Evolutionary conservation across 73 alveolate genomes (phyloP).

Genomic region (Effrenium voratum): DNA sequence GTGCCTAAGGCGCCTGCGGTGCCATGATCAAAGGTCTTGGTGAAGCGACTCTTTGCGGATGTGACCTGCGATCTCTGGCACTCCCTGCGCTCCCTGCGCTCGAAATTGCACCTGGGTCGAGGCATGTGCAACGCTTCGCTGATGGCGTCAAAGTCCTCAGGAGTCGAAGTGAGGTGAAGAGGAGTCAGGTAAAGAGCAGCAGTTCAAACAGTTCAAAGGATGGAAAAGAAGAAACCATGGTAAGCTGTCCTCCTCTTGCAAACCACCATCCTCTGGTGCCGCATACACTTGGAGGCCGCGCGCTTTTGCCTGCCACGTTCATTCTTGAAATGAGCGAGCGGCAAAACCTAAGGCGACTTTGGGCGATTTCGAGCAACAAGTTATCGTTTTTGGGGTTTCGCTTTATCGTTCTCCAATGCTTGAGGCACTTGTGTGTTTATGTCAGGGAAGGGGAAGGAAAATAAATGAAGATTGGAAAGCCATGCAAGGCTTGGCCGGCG

Average conservation of each 20-base stretch:
- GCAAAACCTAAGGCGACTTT: too few species aligned
- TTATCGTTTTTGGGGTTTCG: neutral
- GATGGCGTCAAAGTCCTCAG: constrained; percentile 66
- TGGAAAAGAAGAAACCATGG: neutral
- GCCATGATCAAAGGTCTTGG: too few species aligned
- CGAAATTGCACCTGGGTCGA: constrained; percentile 3
- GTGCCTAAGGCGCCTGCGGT: too few species aligned
- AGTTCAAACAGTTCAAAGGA: neutral
- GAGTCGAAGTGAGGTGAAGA: neutral
- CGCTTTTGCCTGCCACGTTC: neutral
- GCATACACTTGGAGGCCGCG: constrained; percentile 79
- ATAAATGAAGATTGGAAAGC: neutral
- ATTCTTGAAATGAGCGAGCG: neutral
- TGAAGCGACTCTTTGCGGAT: too few species aligned
- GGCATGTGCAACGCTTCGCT: constrained; percentile 49
- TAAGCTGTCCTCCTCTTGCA: neutral
- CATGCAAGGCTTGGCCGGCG: neutral
- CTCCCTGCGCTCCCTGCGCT: too few species aligned
- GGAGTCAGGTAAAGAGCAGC: neutral
- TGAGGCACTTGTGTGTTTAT: neutral
- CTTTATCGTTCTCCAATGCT: neutral
- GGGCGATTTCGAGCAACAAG: neutral
- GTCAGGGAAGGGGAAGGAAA: neutral
- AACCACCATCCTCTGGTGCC: constrained; percentile 75
- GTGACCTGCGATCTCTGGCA: too few species aligned